Percentiles rank a stretch among this genome's conserved stretches.
Conservation (phyloP, 2,329 filamentous ascomycete species). For the Penicillium sp. region DNA sequence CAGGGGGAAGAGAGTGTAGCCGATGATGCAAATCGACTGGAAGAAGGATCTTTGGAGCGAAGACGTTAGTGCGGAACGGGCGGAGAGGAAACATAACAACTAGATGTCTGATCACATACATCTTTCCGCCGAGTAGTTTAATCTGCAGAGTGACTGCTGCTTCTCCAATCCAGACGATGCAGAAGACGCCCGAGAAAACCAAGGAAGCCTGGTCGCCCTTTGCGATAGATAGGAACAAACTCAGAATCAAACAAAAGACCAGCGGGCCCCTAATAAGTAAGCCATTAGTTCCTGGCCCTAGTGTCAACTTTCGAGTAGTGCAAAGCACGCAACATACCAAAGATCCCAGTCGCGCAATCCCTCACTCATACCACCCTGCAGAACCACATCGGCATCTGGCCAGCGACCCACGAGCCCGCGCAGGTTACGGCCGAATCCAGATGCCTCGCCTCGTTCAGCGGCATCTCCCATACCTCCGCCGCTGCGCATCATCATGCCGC, state of each 20-base stretch:
- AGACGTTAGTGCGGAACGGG: conserved; percentile 17
- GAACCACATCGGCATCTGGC: conserved; percentile 67
- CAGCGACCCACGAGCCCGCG: conserved; percentile 62
- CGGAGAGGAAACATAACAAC: not conserved
- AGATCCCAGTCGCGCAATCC: conserved; percentile 96
- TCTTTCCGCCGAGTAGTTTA: conserved; percentile 91
- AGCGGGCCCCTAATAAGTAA: conserved; percentile 70
- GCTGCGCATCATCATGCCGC: conserved; percentile 61
- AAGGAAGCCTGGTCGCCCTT: conserved; percentile 77
- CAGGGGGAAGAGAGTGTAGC: conserved; percentile 95
- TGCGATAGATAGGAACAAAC: conserved; percentile 83
- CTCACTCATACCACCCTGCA: conserved; percentile 77
- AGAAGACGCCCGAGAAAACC: conserved; percentile 95
- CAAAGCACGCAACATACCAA: conserved; percentile 57
- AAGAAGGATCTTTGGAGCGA: conserved; percentile 76
- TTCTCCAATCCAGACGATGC: conserved; percentile 95
- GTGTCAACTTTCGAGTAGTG: not conserved
- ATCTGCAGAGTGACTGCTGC: conserved; percentile 98
- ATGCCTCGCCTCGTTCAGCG: conserved; percentile 59
- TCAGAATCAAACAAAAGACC: conserved; percentile 88
- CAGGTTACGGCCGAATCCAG: conserved; percentile 50
- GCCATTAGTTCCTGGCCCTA: conserved; percentile 1
- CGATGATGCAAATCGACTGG: conserved; percentile 96
- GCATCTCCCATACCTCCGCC: conserved; percentile 57
- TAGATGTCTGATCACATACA: conserved; percentile 63